phyloP scores from a whole-genome alignment of 768 basidiomycete genomes.

The Boletus sp. region DNA sequence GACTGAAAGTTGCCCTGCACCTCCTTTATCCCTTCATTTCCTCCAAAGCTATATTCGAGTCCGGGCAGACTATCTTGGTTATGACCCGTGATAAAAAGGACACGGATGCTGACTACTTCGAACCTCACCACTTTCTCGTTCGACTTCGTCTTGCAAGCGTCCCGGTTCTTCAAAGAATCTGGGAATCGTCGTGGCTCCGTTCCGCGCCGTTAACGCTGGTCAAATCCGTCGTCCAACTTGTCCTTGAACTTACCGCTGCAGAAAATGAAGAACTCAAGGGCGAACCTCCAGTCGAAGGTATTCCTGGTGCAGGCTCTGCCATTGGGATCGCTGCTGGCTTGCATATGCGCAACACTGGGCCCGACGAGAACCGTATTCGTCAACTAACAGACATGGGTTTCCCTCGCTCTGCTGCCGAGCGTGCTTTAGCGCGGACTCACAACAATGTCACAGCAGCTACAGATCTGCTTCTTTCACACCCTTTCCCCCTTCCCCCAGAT shows the following conservation, averaged over 20 bases:
- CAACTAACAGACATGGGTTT: conserved; percentile 98
- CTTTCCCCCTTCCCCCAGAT: conserved; percentile 73
- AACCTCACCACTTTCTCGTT: conserved; percentile 85
- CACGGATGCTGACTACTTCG: conserved; percentile 76
- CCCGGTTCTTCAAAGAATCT: conserved; percentile 66
- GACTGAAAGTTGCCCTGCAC: conserved; percentile 77
- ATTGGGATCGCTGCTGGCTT: conserved; percentile 32
- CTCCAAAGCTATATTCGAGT: conserved; percentile 80
- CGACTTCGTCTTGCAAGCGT: conserved; percentile 68
- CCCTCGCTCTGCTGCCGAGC: conserved; percentile 80
- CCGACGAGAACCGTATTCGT: conserved; percentile 76
- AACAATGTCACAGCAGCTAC: conserved; percentile 91
- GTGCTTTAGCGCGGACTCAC: conserved; percentile 77
- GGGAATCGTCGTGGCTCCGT: conserved; percentile 83
- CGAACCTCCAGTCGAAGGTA: conserved; percentile 39
- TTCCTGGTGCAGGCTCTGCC: conserved; percentile 32
- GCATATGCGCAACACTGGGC: conserved; percentile 41
- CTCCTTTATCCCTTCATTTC: conserved; percentile 75
- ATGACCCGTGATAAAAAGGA: conserved; percentile 77
- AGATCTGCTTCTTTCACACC: conserved; percentile 80
- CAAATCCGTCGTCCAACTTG: conserved; percentile 70
- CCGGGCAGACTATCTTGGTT: conserved; percentile 74
- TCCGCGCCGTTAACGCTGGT: conserved; percentile 72
- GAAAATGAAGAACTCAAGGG: conserved; percentile 74
- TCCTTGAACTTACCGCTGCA: conserved; percentile 78